Conservation (phyloP, 2,329 filamentous ascomycete species). For the Emergomyces pasteurianus region DNA sequence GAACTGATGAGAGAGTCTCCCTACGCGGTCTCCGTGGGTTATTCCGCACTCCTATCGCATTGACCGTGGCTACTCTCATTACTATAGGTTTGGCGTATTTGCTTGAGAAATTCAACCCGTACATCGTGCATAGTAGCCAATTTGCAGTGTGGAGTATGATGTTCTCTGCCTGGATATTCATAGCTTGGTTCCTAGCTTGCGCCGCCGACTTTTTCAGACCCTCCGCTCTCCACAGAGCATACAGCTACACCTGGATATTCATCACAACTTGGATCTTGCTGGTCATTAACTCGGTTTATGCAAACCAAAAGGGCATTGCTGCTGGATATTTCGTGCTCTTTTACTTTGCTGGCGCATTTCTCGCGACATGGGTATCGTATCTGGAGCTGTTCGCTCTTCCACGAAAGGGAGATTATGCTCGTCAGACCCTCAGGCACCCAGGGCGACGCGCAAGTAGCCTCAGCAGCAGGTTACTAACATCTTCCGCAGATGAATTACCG, state of each 20-base stretch:
- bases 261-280: constrained; percentile 59
- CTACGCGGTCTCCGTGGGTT: constrained; percentile 71
- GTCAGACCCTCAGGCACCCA: constrained; percentile 38
- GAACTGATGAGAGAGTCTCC: constrained; percentile 47
- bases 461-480: constrained; percentile 32
- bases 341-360: constrained; percentile 62
- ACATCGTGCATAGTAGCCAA: constrained; percentile 79
- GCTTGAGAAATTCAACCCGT: constrained; percentile 70
- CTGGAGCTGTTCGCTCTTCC: constrained; percentile 69
- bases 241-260: constrained; percentile 76
- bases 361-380: constrained; percentile 63
- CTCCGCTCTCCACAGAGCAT: constrained; percentile 73
- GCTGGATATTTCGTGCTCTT: constrained; percentile 74
- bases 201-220: constrained; percentile 70
- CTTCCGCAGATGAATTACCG: constrained; percentile 28
- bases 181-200: constrained; percentile 71
- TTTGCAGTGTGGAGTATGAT: constrained; percentile 88
- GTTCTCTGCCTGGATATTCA: constrained; percentile 64
- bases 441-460: constrained; percentile 16
- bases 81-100: constrained; percentile 63
- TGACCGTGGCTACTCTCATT: constrained; percentile 55
- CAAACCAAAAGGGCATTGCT: constrained; percentile 59
- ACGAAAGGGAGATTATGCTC: constrained; percentile 57
- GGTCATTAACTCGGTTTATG: constrained; percentile 60
- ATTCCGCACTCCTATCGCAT: constrained; percentile 68